A percentile compares a stretch with the other conserved stretches of the same genome.
These are phyloP conservation scores for Phialophora chinensis DNA, from an alignment of 2,329 filamentous ascomycete species.

Conservation along the genomic window DNA sequence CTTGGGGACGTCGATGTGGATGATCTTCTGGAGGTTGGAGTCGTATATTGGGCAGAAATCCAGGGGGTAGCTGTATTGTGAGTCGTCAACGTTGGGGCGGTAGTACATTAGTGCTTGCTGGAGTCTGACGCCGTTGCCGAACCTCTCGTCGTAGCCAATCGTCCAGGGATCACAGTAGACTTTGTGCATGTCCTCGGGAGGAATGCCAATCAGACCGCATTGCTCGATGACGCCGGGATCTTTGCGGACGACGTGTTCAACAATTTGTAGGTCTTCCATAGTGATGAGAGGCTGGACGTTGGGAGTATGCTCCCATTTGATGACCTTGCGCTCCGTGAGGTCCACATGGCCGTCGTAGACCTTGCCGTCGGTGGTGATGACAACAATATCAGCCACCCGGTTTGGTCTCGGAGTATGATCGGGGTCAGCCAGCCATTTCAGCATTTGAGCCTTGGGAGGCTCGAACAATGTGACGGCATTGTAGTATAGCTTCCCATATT, in stretches of 20 bases:
- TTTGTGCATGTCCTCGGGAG: constrained; percentile 86
- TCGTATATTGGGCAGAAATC: constrained; percentile 96
- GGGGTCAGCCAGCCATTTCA: constrained; percentile 74
- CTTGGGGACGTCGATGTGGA: constrained; percentile 82
- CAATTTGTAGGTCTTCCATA: constrained; percentile 83
- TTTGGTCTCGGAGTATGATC: constrained; percentile 66
- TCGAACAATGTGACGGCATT: constrained; percentile 86
- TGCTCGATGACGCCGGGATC: constrained; percentile 90
- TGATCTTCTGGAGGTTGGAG: constrained; percentile 75
- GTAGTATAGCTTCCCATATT: constrained; percentile 76
- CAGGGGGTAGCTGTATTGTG: constrained; percentile 87
- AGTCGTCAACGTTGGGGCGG: constrained; percentile 81
- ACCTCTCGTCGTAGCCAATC: constrained; percentile 90
- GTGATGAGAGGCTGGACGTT: constrained; percentile 88
- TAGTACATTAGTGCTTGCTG: constrained; percentile 98
- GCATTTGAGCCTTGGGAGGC: constrained; percentile 84
- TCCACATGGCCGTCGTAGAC: constrained; percentile 85
- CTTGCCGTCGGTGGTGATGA: constrained; percentile 77
- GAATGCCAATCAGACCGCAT: constrained; percentile 80
- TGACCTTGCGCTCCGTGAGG: constrained; percentile 68
- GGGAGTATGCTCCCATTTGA: constrained; percentile 75
- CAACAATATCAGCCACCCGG: constrained; percentile 81
- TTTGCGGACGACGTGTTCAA: constrained; percentile 75
- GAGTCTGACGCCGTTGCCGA: constrained; percentile 76
- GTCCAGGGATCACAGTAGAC: constrained; percentile 97